A percentile compares a stretch with the other conserved stretches of the same genome.
phyloP scores from a whole-genome alignment of 2,329 filamentous ascomycete species.

The Calonectria ilicicola region DNA sequence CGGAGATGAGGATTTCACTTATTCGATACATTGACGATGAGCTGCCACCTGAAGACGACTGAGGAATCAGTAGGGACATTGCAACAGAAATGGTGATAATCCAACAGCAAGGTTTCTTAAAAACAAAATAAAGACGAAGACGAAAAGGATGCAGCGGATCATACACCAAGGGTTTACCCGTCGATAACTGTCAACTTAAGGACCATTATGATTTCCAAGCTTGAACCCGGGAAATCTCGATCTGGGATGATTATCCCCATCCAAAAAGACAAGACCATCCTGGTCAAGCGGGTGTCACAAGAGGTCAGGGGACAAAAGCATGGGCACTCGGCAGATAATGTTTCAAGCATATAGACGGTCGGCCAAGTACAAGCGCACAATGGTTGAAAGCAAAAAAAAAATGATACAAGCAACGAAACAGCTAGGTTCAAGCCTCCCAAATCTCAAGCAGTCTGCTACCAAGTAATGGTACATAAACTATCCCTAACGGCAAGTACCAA shows the following conservation, averaged over 20 bases:
- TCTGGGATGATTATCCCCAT: neutral
- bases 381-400: neutral
- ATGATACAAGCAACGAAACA: neutral
- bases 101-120: neutral
- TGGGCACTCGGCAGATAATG: conserved; percentile 4
- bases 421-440: neutral
- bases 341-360: conserved; percentile 9
- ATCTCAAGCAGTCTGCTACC: neutral
- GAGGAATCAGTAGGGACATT: conserved; percentile 42
- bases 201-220: neutral
- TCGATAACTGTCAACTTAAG: neutral
- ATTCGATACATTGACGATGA: conserved; percentile 98
- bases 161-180: neutral
- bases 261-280: neutral
- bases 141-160: neutral
- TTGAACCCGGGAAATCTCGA: neutral
- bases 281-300: neutral
- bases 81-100: neutral
- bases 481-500: neutral
- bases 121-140: neutral
- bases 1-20: conserved; percentile 94
- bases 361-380: neutral
- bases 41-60: conserved; percentile 96
- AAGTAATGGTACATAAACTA: neutral
- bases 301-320: neutral